Evolutionary conservation across 2,329 filamentous ascomycete species (phyloP).

Genomic region (Hawksworthiomyces lignivorus): DNA sequence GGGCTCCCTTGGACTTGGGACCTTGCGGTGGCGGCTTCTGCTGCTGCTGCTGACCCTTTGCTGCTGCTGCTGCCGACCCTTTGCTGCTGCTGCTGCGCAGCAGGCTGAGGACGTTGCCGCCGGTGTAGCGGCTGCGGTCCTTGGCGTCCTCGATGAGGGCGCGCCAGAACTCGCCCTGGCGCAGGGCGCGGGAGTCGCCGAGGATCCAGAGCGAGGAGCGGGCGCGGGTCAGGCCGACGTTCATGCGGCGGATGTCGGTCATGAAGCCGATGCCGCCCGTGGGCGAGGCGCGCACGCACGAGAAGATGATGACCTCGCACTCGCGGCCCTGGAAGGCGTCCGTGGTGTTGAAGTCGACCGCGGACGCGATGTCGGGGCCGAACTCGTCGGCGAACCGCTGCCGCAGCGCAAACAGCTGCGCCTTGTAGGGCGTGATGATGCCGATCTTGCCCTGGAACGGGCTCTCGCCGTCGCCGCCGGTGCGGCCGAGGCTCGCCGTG

Average conservation of each 20-base stretch:
- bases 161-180: slow-evolving; percentile 86
- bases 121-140: slow-evolving; percentile 66
- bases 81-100: too few relatives aligned
- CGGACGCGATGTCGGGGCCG: slow-evolving; percentile 65
- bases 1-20: slow-evolving; percentile 15
- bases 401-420: slow-evolving; percentile 75
- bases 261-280: slow-evolving; percentile 97
- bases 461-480: slow-evolving; percentile 54
- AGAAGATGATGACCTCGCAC: slow-evolving; percentile 98
- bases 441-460: slow-evolving; percentile 73
- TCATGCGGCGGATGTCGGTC: slow-evolving; percentile 97
- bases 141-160: slow-evolving; percentile 78
- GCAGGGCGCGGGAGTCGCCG: slow-evolving; percentile 79
- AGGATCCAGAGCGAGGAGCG: slow-evolving; percentile 96
- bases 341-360: slow-evolving; percentile 96
- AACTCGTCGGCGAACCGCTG: slow-evolving; percentile 64
- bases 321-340: slow-evolving; percentile 97
- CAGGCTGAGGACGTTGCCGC: slow-evolving; percentile 48
- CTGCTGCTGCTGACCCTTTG: slow-evolving; percentile 27
- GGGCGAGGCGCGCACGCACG: slow-evolving; percentile 88
- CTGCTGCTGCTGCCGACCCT: slow-evolving; percentile 15
- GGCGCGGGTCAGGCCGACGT: slow-evolving; percentile 92
- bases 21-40: not conserved
- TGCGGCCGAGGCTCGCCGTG: slow-evolving; percentile 29
- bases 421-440: slow-evolving; percentile 97